Evolutionary conservation across 2,329 filamentous ascomycete species (phyloP).

Genomic region (Ophiostoma sp.): DNA sequence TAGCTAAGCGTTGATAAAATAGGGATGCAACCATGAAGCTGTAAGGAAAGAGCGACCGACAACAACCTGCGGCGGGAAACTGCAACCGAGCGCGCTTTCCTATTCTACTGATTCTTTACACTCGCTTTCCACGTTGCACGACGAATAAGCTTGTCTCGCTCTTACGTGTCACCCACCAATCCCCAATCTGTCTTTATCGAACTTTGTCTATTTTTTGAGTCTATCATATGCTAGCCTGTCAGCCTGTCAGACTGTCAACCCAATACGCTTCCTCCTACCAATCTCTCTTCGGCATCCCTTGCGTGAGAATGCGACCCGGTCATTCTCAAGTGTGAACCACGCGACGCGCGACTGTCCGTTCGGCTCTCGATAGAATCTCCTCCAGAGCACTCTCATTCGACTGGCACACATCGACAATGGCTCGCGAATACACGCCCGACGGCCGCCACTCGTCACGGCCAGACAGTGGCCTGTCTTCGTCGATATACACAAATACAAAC

Average conservation of each 20-base stretch:
- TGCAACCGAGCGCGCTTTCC: background rate
- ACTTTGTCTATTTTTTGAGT: background rate
- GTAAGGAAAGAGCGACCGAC: background rate
- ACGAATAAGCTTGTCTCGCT: background rate
- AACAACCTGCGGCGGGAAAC: background rate
- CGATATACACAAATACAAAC: background rate
- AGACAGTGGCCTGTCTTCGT: background rate
- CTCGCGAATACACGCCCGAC: background rate
- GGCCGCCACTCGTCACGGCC: background rate
- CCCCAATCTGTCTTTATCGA: background rate
- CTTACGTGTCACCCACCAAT: background rate
- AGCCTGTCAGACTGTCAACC: conserved; percentile 3
- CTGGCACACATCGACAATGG: background rate
- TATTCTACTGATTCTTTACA: background rate
- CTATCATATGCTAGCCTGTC: background rate
- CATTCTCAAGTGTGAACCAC: background rate
- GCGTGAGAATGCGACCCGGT: conserved; percentile 3
- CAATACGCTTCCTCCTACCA: background rate
- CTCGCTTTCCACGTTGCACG: background rate
- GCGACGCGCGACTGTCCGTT: background rate
- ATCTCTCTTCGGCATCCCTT: background rate
- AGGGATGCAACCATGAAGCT: background rate
- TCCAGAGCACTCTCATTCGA: background rate
- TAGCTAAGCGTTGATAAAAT: background rate
- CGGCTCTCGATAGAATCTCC: background rate